phyloP scores from a whole-genome alignment of 2,329 filamentous ascomycete species.

The Apiospora hydei region DNA sequence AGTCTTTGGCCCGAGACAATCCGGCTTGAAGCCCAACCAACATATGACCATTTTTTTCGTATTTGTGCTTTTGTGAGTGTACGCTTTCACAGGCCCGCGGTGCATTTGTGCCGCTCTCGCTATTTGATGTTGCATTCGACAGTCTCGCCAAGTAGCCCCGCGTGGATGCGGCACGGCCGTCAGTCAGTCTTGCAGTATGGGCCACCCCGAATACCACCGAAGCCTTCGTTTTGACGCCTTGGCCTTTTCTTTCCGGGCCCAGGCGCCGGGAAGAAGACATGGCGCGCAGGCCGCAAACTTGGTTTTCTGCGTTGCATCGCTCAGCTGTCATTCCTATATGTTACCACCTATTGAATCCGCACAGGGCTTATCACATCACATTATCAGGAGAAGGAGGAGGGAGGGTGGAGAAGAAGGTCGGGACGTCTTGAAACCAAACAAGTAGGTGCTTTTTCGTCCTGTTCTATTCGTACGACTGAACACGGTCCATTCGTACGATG shows the following conservation, averaged over 20 bases:
- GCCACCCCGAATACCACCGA: slow-evolving; percentile 1
- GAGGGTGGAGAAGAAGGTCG: neutral
- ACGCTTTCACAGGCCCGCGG: neutral
- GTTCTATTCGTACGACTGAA: neutral
- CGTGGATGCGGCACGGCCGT: neutral
- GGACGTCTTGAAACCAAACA: slow-evolving; percentile 10
- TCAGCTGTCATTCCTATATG: neutral
- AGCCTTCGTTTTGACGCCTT: neutral
- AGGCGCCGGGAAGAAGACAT: neutral
- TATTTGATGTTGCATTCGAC: neutral
- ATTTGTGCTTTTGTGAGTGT: neutral
- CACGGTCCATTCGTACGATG: neutral
- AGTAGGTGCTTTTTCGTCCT: neutral
- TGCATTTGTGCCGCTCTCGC: neutral
- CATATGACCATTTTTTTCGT: neutral
- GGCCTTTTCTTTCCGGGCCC: neutral
- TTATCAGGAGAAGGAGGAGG: neutral
- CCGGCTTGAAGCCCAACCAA: neutral
- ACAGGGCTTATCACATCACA: neutral
- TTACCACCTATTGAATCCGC: slow-evolving; percentile 12
- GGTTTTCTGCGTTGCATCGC: neutral
- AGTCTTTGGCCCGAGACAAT: neutral
- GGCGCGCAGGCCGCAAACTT: neutral
- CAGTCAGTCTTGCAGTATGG: neutral
- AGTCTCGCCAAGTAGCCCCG: neutral